Percentiles rank a stretch among this genome's conserved stretches.
Evolutionary conservation across 305 asterid genomes (phyloP).

Genomic region (Striga hermonthica): DNA sequence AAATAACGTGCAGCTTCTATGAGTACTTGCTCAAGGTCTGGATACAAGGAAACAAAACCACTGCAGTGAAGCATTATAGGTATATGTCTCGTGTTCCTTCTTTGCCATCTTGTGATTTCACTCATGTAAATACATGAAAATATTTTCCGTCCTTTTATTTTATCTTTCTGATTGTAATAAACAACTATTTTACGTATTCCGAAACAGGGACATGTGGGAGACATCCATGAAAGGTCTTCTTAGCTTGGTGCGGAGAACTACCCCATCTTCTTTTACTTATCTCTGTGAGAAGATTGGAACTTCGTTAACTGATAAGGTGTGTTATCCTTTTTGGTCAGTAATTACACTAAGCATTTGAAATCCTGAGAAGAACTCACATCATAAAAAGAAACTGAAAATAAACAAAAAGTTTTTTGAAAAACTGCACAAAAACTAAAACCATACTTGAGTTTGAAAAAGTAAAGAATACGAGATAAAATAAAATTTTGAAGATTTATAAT

Average conservation of each 20-base stretch:
- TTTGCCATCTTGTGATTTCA: too few species aligned
- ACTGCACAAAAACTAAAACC: too few species aligned
- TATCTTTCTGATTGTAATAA: conserved; percentile 23
- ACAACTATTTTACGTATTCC: conserved; percentile 18
- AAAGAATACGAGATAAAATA: too few species aligned
- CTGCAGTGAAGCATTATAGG: conserved; percentile 83
- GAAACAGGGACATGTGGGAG: conserved; percentile 96
- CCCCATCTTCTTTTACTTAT: conserved; percentile 83
- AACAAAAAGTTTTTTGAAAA: too few species aligned
- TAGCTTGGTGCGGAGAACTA: conserved; percentile 87
- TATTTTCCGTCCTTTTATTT: conserved; percentile 4
- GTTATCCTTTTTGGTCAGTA: conserved; percentile 22
- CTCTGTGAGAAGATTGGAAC: conserved; percentile 78
- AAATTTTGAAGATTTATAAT: too few species aligned
- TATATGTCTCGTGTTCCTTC: conserved; percentile 29
- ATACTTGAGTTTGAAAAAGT: too few species aligned
- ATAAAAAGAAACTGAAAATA: too few species aligned
- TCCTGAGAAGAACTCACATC: too few species aligned
- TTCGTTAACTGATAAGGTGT: conserved; percentile 77
- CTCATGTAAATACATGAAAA: neutral
- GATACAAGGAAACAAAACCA: conserved; percentile 94
- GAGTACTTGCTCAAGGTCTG: conserved; percentile 96
- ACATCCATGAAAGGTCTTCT: conserved; percentile 88
- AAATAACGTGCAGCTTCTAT: conserved; percentile 69
- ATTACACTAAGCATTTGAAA: neutral